These are phyloP conservation scores for bread wheat (Triticum aestivum) DNA, from an alignment of 176 grass and related monocot species.

Conservation along the genomic window DNA sequence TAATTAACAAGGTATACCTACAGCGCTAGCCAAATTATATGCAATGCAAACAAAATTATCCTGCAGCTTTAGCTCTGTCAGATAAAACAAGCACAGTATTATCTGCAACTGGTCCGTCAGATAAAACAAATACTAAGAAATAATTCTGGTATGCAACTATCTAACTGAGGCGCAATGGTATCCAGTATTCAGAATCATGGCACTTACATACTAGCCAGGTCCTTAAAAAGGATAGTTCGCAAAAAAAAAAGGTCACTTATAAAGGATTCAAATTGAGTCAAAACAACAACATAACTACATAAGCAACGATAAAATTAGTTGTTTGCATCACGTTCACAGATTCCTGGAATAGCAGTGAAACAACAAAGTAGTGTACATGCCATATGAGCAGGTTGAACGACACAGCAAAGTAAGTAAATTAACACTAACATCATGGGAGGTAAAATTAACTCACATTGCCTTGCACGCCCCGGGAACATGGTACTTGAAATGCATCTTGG, in stretches of 20 bases:
- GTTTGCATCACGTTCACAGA: not conserved
- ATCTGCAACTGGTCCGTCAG: not conserved
- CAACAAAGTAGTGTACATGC: not conserved
- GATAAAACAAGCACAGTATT: not conserved
- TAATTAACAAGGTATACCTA: not conserved
- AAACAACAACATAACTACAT: not conserved
- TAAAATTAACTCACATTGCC: constrained; percentile 55
- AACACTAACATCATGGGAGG: not conserved
- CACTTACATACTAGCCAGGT: not conserved
- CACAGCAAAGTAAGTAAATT: not conserved
- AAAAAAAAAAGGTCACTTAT: not conserved
- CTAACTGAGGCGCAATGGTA: not conserved
- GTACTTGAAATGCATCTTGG: constrained; percentile 98
- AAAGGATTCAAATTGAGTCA: not conserved
- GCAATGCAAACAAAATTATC: not conserved
- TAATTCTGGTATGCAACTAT: not conserved
- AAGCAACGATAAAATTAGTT: not conserved
- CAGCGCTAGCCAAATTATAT: not conserved
- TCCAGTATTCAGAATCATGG: constrained; percentile 4
- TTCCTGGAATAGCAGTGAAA: not conserved
- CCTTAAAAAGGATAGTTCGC: too few species aligned
- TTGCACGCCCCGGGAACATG: constrained; percentile 96
- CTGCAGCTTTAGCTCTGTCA: not conserved
- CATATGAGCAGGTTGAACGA: not conserved
- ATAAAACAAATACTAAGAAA: constrained; percentile 8